These are phyloP conservation scores for Pleomassaria siparia DNA, from an alignment of 2,329 filamentous ascomycete genomes.

Conservation along the genomic window DNA sequence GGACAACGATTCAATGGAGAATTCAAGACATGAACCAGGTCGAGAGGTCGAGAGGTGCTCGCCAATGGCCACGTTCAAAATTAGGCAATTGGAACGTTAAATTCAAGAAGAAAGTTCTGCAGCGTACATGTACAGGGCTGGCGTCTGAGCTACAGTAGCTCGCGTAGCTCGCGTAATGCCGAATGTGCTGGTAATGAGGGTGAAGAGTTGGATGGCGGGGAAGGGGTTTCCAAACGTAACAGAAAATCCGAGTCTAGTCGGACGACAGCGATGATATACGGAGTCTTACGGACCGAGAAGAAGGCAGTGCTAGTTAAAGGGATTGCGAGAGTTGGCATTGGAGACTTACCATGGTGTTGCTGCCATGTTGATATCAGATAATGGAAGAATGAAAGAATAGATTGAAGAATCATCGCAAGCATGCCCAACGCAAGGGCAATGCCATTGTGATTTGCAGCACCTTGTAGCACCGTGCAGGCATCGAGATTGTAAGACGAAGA, in stretches of 20 bases:
- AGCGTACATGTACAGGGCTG: slow-evolving; percentile 23
- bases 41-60: neutral
- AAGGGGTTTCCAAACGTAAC: slow-evolving; percentile 40
- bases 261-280: slow-evolving; percentile 17
- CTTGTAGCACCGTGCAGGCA: neutral
- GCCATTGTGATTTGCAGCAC: too few species aligned
- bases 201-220: slow-evolving; percentile 34
- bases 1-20: too few species aligned
- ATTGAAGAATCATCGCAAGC: too few species aligned
- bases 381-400: too few species aligned
- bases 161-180: slow-evolving; percentile 32
- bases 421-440: too few species aligned
- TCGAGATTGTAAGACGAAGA: slow-evolving; percentile 1
- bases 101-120: slow-evolving; percentile 10
- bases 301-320: slow-evolving; percentile 19
- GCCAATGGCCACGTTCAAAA: neutral
- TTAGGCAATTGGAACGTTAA: slow-evolving; percentile 1
- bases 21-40: neutral
- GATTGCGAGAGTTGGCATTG: slow-evolving; percentile 12
- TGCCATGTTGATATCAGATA: slow-evolving; percentile 3
- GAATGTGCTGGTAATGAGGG: slow-evolving; percentile 21
- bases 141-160: slow-evolving; percentile 35
- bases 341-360: neutral
- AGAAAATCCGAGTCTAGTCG: slow-evolving; percentile 26
- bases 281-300: slow-evolving; percentile 22